Evolutionary conservation across 2,329 filamentous ascomycete species (phyloP), one percentile per base, ranked within the genome.

Genomic region (Cercospora brassicicola): DNA sequence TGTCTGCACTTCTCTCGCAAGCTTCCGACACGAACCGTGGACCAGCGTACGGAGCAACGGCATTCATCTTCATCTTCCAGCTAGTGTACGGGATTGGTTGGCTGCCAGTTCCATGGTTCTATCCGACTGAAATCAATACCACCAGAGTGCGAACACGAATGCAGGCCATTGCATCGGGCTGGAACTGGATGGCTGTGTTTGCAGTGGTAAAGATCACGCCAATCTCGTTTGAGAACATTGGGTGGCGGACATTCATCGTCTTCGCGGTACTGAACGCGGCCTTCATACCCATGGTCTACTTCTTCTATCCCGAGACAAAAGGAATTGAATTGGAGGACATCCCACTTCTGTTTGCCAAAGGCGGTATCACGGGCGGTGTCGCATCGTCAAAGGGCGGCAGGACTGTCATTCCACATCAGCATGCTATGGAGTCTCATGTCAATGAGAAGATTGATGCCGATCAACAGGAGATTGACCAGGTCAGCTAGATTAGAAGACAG

Each of bases 11-110:
- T 67, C 71, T 81, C 26, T 79, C 81, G 15, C 79, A 79, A 1
- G 77, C 72, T 39, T 76, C 72, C 2, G n/a, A 72, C 0, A 59
- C 55, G 2, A 59, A 59, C 36, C 55, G 55, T 0, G 73, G 67
- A 5, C 64, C 69, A 3, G 80, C 83, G 26, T 83, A 84, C 69
- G 82, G 83, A 31, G 82, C 84, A 0, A 83, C 84, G 9, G 88
- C 90, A 2, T 89, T 88, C 66, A 70, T 91, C 11, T 91, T 91
- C 79, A 84, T 88, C 2, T 91, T 90, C 78, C 91, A 91, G 73
- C 87, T 88, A 4, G 88, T 88, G 65, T 91, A 90, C 70, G 89
- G 88, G 36, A 88, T 88, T 0, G 88, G 84, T 8, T 76, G 75
- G 75, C 67, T 77, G 1, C 75, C 74, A 18, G 71, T 77, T n/a